phyloP scores from a whole-genome alignment of 176 grass and related monocot species.

The Tillandsia leiboldiana region DNA sequence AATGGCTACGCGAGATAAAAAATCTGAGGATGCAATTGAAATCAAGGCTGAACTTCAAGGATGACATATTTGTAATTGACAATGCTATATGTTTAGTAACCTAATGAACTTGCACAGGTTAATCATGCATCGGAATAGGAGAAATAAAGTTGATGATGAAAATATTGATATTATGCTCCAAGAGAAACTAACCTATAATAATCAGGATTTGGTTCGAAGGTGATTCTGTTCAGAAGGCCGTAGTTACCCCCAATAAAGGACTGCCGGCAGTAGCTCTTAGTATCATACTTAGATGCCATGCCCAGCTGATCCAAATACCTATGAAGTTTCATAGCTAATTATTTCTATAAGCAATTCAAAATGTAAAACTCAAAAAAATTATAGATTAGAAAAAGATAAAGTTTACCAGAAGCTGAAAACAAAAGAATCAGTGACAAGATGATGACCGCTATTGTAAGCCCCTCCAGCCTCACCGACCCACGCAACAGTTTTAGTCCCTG shows the following conservation, averaged over 20 bases:
- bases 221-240: constrained; percentile 64
- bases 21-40: too few species aligned
- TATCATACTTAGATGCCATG: constrained; percentile 65
- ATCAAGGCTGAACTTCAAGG: too few species aligned
- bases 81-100: too few species aligned
- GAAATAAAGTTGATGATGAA: too few species aligned
- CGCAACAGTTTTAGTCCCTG: constrained; percentile 41
- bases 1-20: too few species aligned
- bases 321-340: neutral
- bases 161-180: neutral
- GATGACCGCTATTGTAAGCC: constrained; percentile 86
- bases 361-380: constrained; percentile 6
- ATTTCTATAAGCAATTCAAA: neutral
- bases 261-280: constrained; percentile 72
- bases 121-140: too few species aligned
- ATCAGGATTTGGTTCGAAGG: constrained; percentile 76
- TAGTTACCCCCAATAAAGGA: constrained; percentile 74
- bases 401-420: constrained; percentile 91
- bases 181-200: constrained; percentile 56
- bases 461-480: constrained; percentile 92
- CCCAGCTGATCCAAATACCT: constrained; percentile 83
- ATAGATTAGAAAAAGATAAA: neutral
- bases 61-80: too few species aligned
- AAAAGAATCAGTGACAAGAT: constrained; percentile 82
- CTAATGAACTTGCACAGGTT: too few species aligned